Conservation (phyloP, 2,329 filamentous ascomycete genomes). For the Xylariales sp. region DNA sequence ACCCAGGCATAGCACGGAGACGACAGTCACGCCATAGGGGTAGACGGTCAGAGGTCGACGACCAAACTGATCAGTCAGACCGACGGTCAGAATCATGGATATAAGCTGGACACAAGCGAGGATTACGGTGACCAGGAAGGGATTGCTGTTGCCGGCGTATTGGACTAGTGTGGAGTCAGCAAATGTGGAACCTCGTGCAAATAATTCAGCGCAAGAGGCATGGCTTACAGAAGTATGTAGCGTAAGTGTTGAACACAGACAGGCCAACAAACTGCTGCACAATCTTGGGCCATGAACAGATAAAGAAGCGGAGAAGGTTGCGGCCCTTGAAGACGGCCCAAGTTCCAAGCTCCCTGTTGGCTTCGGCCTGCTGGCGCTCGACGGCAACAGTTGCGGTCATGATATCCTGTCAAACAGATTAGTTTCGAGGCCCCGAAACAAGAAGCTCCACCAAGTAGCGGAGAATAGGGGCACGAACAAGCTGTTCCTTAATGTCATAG, state of each 20-base stretch:
- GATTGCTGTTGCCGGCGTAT: constrained; percentile 2
- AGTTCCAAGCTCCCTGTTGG: not conserved
- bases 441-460: too few relatives aligned
- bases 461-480: not conserved
- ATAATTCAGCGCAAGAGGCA: too few relatives aligned
- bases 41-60: constrained; percentile 3
- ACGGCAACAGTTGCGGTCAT: constrained; percentile 2
- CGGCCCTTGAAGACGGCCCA: constrained; percentile 3
- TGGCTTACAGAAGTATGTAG: constrained; percentile 4
- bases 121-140: constrained; percentile 2
- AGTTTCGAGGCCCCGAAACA: too few relatives aligned
- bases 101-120: constrained; percentile 5
- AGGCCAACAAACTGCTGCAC: constrained; percentile 4
- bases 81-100: constrained; percentile 3
- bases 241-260: constrained; percentile 3
- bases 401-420: too few relatives aligned
- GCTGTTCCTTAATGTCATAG: constrained; percentile 2
- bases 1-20: constrained; percentile 5
- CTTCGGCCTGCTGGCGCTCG: constrained; percentile 1
- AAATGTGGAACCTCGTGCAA: too few relatives aligned
- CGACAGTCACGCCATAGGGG: constrained; percentile 1
- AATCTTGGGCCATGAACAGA: constrained; percentile 2
- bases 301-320: constrained; percentile 4
- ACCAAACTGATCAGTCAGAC: not conserved
- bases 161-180: not conserved